Base-by-base conservation (phyloP, 345 rosid genomes). In the Iberis pinnata region DNA sequence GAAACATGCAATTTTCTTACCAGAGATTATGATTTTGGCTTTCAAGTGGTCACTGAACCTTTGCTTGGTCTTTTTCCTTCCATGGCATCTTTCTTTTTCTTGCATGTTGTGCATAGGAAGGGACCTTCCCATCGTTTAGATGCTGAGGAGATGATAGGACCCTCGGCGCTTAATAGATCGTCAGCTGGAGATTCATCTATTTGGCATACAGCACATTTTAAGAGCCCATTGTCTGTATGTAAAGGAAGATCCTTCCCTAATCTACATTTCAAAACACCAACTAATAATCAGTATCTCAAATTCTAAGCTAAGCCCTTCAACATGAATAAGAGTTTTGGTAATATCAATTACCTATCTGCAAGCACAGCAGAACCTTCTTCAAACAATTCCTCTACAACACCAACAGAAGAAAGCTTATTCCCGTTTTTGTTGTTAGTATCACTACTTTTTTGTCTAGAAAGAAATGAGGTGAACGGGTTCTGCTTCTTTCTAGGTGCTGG, bases 311-410 rank as follows among this genome's bases (percentile, higher is more conserved):
- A n/a, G n/a, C n/a, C n/a, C 4, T 31, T 31, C 9, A 49, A 17
- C 31, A 60, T 5, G 17, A 37, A 40, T 38, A 15, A 19, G 53
- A 38, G 20, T 45, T 38, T n/a, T 53, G 15, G 26, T 6, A 29
- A 16, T 15, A 44, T 41, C 20, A 29, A 4, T 31, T 57, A 93
- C 99, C 99, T 86, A 71, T 93, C 97, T 1, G 83, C 90, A 50
- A 93, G 97, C 76, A 86, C 63, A 37, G 99, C 99, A 48, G 97
- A 86, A 66, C 99, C 99, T 78, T 93, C 99, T 84, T 93, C 99
- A 63, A 93, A 93, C 75, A 93, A 77, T 68, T 93, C 99, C 72
- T 88, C 96, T 57, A 90, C 97, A 63, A 75, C 87, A 48, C 97
- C 99, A 35, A 88, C 89, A 49, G 95, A 73, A 43, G 97, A 84